phyloP scores from a whole-genome alignment of 2,329 filamentous ascomycete species.

The Colletotrichum sp. region DNA sequence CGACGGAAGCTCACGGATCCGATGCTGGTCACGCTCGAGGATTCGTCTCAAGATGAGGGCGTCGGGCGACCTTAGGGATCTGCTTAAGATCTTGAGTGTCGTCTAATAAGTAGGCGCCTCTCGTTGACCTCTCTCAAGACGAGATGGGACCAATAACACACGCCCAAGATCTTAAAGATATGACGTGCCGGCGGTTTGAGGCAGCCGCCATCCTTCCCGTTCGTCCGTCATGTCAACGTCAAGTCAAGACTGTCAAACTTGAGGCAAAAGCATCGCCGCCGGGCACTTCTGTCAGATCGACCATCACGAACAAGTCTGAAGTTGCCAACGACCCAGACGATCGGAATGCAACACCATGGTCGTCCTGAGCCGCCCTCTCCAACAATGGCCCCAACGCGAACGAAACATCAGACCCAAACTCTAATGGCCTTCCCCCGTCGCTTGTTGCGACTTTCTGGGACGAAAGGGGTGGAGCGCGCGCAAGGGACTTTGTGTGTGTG shows the following conservation, averaged over 20 bases:
- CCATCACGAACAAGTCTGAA: not conserved
- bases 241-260: not conserved
- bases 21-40: not conserved
- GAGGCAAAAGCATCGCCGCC: not conserved
- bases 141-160: not conserved
- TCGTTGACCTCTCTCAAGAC: not conserved
- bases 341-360: not conserved
- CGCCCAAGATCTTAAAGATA: not conserved
- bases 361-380: not conserved
- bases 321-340: not conserved
- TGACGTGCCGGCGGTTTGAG: not conserved
- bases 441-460: not conserved
- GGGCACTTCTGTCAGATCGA: not conserved
- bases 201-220: not conserved
- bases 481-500: not conserved
- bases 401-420: constrained; percentile 12
- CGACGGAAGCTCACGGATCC: not conserved
- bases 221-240: not conserved
- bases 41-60: not conserved
- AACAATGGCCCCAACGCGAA: not conserved
- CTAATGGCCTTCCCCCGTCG: not conserved
- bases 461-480: not conserved
- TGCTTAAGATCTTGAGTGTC: not conserved
- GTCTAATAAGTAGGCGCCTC: not conserved
- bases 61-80: not conserved